Conservation (phyloP, 169 alveolate species). For the Cryptosporidium parvum region DNA sequence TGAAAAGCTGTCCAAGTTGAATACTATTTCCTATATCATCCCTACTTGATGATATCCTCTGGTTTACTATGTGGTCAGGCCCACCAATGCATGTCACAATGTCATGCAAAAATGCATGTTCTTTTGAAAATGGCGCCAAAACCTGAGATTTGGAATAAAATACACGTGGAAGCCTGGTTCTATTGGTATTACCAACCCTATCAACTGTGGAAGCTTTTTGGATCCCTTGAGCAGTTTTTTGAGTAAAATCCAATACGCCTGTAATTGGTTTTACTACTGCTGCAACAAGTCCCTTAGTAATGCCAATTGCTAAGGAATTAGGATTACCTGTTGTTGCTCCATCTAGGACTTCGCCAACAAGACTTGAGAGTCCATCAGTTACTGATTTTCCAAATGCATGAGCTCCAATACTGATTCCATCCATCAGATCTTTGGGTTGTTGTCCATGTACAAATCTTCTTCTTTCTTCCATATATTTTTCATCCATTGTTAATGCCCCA, state of each 20-base stretch:
- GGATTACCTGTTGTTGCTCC: slow-evolving; percentile 75
- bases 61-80: slow-evolving; percentile 19
- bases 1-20: slow-evolving; percentile 14
- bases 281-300: slow-evolving; percentile 82
- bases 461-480: slow-evolving; percentile 79
- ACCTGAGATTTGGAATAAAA: slow-evolving; percentile 36
- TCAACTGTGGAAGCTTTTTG: slow-evolving; percentile 76
- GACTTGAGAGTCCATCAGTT: slow-evolving; percentile 82
- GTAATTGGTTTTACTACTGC: slow-evolving; percentile 82
- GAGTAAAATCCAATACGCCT: slow-evolving; percentile 83
- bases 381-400: slow-evolving; percentile 83
- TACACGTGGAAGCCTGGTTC: slow-evolving; percentile 45
- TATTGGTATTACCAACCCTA: slow-evolving; percentile 45
- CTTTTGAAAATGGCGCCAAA: slow-evolving; percentile 41
- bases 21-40: not conserved
- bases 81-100: slow-evolving; percentile 36
- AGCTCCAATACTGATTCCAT: slow-evolving; percentile 81
- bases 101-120: slow-evolving; percentile 46
- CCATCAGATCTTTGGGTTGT: slow-evolving; percentile 80
- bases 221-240: slow-evolving; percentile 82
- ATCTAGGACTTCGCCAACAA: slow-evolving; percentile 66
- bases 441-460: slow-evolving; percentile 80
- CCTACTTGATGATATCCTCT: not conserved
- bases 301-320: slow-evolving; percentile 78
- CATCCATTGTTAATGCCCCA: slow-evolving; percentile 82